These are phyloP conservation scores for Trametes cingulata DNA, from an alignment of 768 basidiomycete species.

Conservation along the genomic window DNA sequence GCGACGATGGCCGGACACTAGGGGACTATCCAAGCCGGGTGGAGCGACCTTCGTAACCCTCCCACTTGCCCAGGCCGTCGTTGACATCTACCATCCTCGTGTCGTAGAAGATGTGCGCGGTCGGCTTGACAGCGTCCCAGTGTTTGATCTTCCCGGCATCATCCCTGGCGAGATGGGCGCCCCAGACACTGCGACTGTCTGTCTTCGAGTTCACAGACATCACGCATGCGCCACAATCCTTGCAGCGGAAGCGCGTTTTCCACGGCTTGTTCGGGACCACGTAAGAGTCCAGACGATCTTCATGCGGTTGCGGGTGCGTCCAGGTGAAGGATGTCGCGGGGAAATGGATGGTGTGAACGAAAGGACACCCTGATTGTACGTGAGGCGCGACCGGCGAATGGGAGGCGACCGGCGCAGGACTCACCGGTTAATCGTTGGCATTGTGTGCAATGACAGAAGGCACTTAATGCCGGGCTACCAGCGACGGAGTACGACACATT, in stretches of 20 bases:
- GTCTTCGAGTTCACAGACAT: conserved; percentile 53
- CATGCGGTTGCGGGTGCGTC: conserved; percentile 44
- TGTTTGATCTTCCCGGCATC: conserved; percentile 48
- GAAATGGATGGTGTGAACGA: conserved; percentile 63
- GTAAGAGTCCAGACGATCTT: conserved; percentile 46
- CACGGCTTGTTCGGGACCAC: conserved; percentile 50
- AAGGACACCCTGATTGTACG: conserved; percentile 49
- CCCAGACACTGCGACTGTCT: conserved; percentile 58
- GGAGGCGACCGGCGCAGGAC: background rate
- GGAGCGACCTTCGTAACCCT: conserved; percentile 59
- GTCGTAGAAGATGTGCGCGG: conserved; percentile 65
- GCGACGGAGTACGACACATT: conserved; percentile 47
- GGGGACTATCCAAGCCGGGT: conserved; percentile 30
- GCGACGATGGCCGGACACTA: background rate
- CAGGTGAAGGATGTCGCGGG: conserved; percentile 51
- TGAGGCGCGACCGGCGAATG: background rate
- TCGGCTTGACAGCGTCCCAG: conserved; percentile 60
- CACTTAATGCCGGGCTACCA: conserved; percentile 53
- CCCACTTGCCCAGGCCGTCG: conserved; percentile 63
- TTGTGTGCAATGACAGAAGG: conserved; percentile 71
- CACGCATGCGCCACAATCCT: conserved; percentile 55
- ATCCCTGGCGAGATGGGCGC: conserved; percentile 55
- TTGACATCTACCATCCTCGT: conserved; percentile 58
- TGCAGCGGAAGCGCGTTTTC: conserved; percentile 67
- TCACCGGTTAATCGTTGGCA: conserved; percentile 64